phyloP scores from a whole-genome alignment of 805 yeast genomes.

The Komagataella phaffii region DNA sequence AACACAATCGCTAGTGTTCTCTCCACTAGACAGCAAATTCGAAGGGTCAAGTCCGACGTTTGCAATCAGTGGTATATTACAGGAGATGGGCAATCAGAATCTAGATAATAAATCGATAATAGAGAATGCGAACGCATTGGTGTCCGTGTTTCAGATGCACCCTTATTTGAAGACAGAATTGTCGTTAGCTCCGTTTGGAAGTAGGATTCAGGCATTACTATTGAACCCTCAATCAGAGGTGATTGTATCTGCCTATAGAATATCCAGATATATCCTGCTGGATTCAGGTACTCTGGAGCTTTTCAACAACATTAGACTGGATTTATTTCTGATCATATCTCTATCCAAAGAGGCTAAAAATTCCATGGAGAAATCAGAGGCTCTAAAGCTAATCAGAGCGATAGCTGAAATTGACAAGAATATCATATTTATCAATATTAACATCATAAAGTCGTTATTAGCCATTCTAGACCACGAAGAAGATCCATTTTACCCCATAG shows the following conservation, averaged over 20 bases:
- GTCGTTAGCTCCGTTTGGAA: slow-evolving; percentile 40
- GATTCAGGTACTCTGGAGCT: slow-evolving; percentile 39
- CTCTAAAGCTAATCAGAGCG: slow-evolving; percentile 54
- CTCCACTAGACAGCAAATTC: neutral
- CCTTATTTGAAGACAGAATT: slow-evolving; percentile 56
- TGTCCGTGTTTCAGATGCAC: slow-evolving; percentile 36
- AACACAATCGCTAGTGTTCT: neutral
- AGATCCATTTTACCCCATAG: slow-evolving; percentile 34
- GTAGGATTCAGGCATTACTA: slow-evolving; percentile 46
- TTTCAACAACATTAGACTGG: slow-evolving; percentile 41
- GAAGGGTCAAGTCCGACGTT: slow-evolving; percentile 34
- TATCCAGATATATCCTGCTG: slow-evolving; percentile 51
- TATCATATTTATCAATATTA: slow-evolving; percentile 36
- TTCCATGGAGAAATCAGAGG: slow-evolving; percentile 58
- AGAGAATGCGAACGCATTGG: slow-evolving; percentile 53
- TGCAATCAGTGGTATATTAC: slow-evolving; percentile 49
- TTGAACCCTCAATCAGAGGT: slow-evolving; percentile 42
- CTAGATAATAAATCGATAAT: slow-evolving; percentile 36
- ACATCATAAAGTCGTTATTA: slow-evolving; percentile 54
- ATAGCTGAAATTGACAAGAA: slow-evolving; percentile 46
- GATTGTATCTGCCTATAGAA: slow-evolving; percentile 63
- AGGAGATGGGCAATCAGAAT: slow-evolving; percentile 38
- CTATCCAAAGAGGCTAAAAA: slow-evolving; percentile 41
- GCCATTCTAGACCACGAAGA: slow-evolving; percentile 43
- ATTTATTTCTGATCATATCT: slow-evolving; percentile 50